Evolutionary conservation across 2,329 filamentous ascomycete genomes (phyloP), one percentile per base, ranked within the genome.

Genomic region (Diaporthe helianthi): DNA sequence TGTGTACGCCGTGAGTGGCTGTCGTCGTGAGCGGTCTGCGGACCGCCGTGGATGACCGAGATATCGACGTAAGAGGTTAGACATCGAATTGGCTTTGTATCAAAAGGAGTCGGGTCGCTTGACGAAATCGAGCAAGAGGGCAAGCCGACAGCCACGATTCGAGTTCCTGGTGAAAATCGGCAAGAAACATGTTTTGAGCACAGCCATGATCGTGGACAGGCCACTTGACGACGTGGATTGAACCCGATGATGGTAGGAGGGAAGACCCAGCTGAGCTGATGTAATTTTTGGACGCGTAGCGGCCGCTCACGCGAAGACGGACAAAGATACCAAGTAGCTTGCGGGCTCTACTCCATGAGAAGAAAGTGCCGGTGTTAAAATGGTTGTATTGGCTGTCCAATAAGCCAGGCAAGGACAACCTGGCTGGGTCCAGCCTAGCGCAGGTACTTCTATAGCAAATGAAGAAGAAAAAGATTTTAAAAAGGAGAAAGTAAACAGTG

Each of bases 251-350:
- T 53, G 41, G 15, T 24, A 22, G 13, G 29, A 47, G 12, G 41
- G 7, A 29, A 13, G 10, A n/a, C 36, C 36, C 19, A 33, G 58
- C 41, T 44, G 47, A 47, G 41, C 58, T 49, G 44, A 36, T 63
- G 44, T 49, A 31, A 46, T 31, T 49, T 63, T 49, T 61, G 38
- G 55, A 47, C 41, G 55, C 19, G 55, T 22, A 47, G 55, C 41
- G 8, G 26, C 38, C 26, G n/a, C 55, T 47, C 41, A 22, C 26
- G 55, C 55, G 41, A 33, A 47, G 55, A 61, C 41, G 41, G 41
- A 46, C 26, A 24, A 31, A 61, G 55, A 47, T 46, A 49, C 41
- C 58, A 47, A 47, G 44, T 63, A 63, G 44, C 58, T 49, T 26
- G 58, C 15, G n/a, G 44, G 41, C 26, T 49, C 29, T 41, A 17